Conservation (phyloP, 805 yeast species). For the Saccharomycopsis sp. region DNA sequence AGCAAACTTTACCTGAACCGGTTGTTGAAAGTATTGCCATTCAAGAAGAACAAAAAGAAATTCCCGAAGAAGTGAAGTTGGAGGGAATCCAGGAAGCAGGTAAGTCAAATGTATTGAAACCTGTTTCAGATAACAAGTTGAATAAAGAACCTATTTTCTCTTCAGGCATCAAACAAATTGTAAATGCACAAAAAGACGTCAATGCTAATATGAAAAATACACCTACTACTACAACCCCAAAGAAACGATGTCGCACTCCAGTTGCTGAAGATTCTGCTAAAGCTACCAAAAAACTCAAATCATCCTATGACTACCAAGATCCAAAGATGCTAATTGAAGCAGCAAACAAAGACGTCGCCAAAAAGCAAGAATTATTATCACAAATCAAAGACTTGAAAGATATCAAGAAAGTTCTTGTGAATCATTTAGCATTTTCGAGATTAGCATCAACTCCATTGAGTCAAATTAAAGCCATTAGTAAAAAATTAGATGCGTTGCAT, state of each 20-base stretch:
- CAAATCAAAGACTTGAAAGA: conserved; percentile 35
- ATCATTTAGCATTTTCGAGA: conserved; percentile 86
- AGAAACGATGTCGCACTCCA: not conserved
- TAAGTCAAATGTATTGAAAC: not conserved
- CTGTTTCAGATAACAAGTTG: not conserved
- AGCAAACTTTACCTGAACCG: too few species aligned
- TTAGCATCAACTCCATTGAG: conserved; percentile 83
- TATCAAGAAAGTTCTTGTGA: conserved; percentile 59
- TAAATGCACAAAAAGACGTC: not conserved
- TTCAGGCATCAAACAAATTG: not conserved
- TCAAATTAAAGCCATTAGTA: conserved; percentile 50
- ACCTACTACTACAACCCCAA: not conserved
- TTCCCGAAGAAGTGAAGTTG: not conserved
- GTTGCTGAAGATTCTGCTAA: not conserved
- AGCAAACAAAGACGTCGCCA: conserved; percentile 17
- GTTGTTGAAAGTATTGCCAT: not conserved
- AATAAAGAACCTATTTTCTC: not conserved
- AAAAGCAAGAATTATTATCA: conserved; percentile 9
- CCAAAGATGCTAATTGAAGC: conserved; percentile 21
- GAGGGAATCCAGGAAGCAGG: not conserved
- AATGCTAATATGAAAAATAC: not conserved
- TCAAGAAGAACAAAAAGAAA: not conserved
- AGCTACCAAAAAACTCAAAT: conserved; percentile 12
- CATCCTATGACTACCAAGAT: conserved; percentile 19
- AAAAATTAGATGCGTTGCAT: conserved; percentile 32